Evolutionary conservation across 2,329 filamentous ascomycete species (phyloP).

Genomic region (Colletotrichum spinosum): DNA sequence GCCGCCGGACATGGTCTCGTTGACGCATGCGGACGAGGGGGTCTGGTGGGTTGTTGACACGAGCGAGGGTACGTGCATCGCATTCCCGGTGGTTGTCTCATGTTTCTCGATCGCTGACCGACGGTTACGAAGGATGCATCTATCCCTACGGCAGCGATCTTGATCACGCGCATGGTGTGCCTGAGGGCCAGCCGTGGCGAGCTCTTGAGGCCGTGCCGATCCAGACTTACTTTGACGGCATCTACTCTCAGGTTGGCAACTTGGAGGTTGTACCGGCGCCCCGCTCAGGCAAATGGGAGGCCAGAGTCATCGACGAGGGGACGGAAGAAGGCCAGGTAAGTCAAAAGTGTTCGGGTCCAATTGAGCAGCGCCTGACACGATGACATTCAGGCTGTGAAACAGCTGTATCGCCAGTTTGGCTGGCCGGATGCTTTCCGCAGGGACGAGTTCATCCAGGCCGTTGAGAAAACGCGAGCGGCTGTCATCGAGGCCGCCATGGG

Average conservation of each 20-base stretch:
- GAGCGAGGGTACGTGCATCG: conserved; percentile 21
- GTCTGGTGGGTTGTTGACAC: conserved; percentile 35
- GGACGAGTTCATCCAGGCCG: conserved; percentile 31
- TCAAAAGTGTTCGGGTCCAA: not conserved
- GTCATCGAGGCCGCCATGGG: conserved; percentile 28
- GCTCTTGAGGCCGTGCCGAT: conserved; percentile 22
- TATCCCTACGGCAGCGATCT: conserved; percentile 35
- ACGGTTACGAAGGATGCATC: conserved; percentile 18
- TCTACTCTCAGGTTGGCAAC: conserved; percentile 28
- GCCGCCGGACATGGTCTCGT: conserved; percentile 33
- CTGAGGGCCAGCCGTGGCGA: conserved; percentile 26
- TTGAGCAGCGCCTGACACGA: not conserved
- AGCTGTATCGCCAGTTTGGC: conserved; percentile 22
- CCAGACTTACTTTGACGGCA: conserved; percentile 29
- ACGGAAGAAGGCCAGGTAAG: conserved; percentile 34
- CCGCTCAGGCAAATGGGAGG: conserved; percentile 32
- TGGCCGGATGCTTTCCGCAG: conserved; percentile 32
- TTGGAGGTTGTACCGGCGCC: conserved; percentile 35
- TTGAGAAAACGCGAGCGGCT: conserved; percentile 23
- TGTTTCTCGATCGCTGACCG: not conserved
- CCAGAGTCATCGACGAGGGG: conserved; percentile 28
- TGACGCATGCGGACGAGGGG: conserved; percentile 35
- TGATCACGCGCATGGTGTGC: conserved; percentile 12
- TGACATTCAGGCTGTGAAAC: conserved; percentile 10
- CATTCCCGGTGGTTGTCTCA: not conserved